Conservation (phyloP, 202 grass and related monocot genomes). For the Setaria viridis region DNA sequence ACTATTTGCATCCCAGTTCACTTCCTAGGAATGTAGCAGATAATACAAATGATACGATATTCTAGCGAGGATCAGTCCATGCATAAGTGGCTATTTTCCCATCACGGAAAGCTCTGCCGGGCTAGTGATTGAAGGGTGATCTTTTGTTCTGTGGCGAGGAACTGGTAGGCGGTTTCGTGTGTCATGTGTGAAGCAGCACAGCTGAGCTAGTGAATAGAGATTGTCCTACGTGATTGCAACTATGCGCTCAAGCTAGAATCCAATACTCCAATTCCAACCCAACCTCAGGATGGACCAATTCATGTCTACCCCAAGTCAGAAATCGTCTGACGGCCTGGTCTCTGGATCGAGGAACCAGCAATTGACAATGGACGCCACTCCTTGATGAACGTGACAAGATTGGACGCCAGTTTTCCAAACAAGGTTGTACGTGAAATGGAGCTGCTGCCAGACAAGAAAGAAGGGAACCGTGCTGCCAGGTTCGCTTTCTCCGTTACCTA, state of each 20-base stretch:
- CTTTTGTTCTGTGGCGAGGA: neutral
- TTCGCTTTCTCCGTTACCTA: constrained; percentile 47
- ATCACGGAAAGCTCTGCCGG: neutral
- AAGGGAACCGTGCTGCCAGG: constrained; percentile 30
- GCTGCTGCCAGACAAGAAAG: neutral
- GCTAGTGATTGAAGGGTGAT: neutral
- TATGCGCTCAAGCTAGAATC: neutral
- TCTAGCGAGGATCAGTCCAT: neutral
- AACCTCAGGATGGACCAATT: neutral
- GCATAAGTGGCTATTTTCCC: neutral
- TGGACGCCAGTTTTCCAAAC: neutral
- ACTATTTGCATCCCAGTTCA: too few relatives aligned
- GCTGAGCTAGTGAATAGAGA: neutral
- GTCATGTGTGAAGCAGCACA: neutral
- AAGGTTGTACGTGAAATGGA: neutral
- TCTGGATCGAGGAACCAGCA: constrained; percentile 9
- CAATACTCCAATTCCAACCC: neutral
- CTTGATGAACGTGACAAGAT: neutral
- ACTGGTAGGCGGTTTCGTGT: neutral
- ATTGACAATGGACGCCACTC: constrained; percentile 6
- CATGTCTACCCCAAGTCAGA: neutral
- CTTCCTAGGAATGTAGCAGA: neutral
- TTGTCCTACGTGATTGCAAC: neutral
- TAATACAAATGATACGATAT: neutral
- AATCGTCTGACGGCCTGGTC: neutral